Conservation (phyloP, 2,329 filamentous ascomycete species). For the Cladophialophora yegresii region DNA sequence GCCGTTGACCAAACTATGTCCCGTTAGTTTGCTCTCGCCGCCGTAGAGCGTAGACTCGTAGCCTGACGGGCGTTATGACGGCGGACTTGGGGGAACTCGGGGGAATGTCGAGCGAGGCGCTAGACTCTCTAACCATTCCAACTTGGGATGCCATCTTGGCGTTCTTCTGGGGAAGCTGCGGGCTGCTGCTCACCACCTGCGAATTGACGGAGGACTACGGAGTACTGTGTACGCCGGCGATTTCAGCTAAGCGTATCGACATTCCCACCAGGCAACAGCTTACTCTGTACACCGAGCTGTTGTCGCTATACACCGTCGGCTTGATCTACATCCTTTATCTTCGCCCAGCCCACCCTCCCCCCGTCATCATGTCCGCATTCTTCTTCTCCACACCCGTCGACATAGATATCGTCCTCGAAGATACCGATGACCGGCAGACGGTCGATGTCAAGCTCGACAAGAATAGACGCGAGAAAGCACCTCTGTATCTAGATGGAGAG, state of each 20-base stretch:
- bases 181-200: neutral
- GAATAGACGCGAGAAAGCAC: slow-evolving; percentile 93
- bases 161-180: neutral
- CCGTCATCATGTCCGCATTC: slow-evolving; percentile 80
- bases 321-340: neutral
- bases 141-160: neutral
- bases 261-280: neutral
- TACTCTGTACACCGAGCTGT: neutral
- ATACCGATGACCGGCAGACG: slow-evolving; percentile 89
- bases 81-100: too few species aligned
- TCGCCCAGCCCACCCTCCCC: neutral
- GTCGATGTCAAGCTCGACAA: slow-evolving; percentile 99
- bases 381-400: slow-evolving; percentile 98
- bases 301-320: neutral
- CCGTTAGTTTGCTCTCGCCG: too few species aligned
- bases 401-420: slow-evolving; percentile 96
- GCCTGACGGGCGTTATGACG: too few species aligned
- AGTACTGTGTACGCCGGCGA: neutral
- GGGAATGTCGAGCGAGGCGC: too few species aligned
- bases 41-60: too few species aligned
- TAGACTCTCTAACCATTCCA: neutral
- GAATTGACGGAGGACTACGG: neutral
- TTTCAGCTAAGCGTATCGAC: neutral
- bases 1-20: too few species aligned
- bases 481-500: slow-evolving; percentile 96